Evolutionary conservation across 2,329 filamentous ascomycete genomes (phyloP), one percentile per base, ranked within the genome.

Genomic region (Clathrospora elynae): DNA sequence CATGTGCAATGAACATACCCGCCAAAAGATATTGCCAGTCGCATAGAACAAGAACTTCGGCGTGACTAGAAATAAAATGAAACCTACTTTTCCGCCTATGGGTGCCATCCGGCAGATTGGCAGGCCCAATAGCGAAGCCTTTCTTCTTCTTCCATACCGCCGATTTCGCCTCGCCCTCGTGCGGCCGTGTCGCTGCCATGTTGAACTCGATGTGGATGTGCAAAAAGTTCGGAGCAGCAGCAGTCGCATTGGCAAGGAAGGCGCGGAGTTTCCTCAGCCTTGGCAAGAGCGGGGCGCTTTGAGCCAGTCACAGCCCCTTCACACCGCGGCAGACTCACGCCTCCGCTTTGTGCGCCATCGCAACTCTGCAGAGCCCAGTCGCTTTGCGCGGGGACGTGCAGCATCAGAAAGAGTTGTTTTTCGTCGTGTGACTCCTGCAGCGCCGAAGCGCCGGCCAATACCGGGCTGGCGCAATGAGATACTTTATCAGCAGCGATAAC

Each of bases 71-170:
- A n/a, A n/a, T n/a, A n/a, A n/a, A n/a, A n/a, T n/a, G n/a, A n/a
- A n/a, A 31, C 49, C 29, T 62, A 84, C 83, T 79, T 76, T 96
- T 96, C 60, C 92, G 85, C 62, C 83, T 83, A 80, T 93, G 89
- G 14, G 86, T 86, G 41, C 92, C 91, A 68, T 96, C 91, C 26
- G 92, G 92, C 17, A 97, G 78, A 68, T 96, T 95, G 24, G 87
- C 87, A 19, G 92, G 91, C 0, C 91, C 92, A 42, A 96, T 87
- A 26, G 81, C 81, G 74, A 97, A 96, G 35, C 88, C 90, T 57
- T 87, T 86, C 53, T 74, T 80, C 51, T 65, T 61, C 51, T 79
- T 81, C 62, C 81, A 78, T 7, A 42, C 44, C 10, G 50, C 35
- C 20, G 35, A 48, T 38, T 37, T 45, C 29, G 54, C 75, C 24